Evolutionary conservation across 2,329 filamentous ascomycete species (phyloP).

Genomic region (Ceratocystis papillata): DNA sequence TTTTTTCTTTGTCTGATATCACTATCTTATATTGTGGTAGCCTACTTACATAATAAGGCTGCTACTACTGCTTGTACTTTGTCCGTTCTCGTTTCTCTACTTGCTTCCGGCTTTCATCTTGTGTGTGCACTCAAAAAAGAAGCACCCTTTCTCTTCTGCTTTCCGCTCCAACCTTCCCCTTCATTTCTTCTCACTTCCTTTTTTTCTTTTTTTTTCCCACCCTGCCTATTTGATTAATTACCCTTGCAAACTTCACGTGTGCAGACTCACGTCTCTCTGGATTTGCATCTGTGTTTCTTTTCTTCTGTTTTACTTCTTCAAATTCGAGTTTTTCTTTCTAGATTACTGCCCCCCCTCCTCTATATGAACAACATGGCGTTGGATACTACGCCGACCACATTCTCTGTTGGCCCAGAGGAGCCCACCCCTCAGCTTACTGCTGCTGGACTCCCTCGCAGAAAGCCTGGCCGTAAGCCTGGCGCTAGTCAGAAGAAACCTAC

Average conservation of each 20-base stretch:
- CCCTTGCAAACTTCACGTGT: slow-evolving; percentile 17
- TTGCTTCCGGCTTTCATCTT: slow-evolving; percentile 5
- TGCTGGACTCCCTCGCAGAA: slow-evolving; percentile 50
- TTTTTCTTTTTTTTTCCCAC: not conserved
- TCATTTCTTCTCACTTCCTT: not conserved
- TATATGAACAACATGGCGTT: slow-evolving; percentile 40
- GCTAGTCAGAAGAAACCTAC: slow-evolving; percentile 39
- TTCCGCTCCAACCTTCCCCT: not conserved
- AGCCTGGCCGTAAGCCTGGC: slow-evolving; percentile 55
- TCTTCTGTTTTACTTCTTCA: slow-evolving; percentile 18
- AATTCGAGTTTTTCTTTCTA: slow-evolving; percentile 3
- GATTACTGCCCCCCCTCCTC: not conserved
- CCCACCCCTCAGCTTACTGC: slow-evolving; percentile 43
- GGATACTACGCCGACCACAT: slow-evolving; percentile 30
- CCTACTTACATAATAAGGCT: not conserved
- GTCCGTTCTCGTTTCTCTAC: not conserved
- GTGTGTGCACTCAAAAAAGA: slow-evolving; percentile 3
- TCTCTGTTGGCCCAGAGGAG: slow-evolving; percentile 32
- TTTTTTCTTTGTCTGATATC: not conserved
- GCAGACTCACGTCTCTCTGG: not conserved
- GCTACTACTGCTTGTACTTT: not conserved
- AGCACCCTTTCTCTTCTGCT: not conserved
- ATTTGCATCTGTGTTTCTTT: slow-evolving; percentile 15
- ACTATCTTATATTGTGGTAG: not conserved
- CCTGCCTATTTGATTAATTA: slow-evolving; percentile 3